Evolutionary conservation across 148 eudicot genomes (phyloP).

Genomic region (Drosera capensis): DNA sequence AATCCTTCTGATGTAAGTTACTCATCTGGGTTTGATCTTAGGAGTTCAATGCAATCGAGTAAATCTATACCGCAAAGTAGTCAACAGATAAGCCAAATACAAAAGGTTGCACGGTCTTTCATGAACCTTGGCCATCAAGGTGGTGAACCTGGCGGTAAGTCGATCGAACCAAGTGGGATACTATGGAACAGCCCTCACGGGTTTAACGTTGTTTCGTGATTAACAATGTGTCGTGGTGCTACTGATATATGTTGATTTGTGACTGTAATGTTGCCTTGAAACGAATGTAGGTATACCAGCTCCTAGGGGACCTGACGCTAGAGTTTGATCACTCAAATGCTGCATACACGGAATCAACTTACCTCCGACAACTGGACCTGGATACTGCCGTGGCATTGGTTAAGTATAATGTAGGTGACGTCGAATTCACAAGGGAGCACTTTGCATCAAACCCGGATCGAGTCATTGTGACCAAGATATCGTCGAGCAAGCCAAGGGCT

Average conservation of each 20-base stretch:
- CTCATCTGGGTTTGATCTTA: slow-evolving; percentile 1
- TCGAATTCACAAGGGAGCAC: slow-evolving; percentile 52
- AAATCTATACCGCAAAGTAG: background rate
- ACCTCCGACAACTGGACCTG: slow-evolving; percentile 61
- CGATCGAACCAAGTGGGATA: no score
- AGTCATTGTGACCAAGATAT: slow-evolving; percentile 55
- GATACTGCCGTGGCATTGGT: slow-evolving; percentile 72
- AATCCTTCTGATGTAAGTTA: slow-evolving; percentile 39
- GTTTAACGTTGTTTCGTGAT: background rate
- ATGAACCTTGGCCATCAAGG: no score
- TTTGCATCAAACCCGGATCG: slow-evolving; percentile 75
- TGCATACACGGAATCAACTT: slow-evolving; percentile 23
- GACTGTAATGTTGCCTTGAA: slow-evolving; percentile 3
- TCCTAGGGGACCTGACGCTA: slow-evolving; percentile 63
- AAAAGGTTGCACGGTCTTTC: background rate
- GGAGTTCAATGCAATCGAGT: no score
- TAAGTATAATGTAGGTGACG: slow-evolving; percentile 40
- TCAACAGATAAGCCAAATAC: background rate
- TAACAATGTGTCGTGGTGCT: no score
- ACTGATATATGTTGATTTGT: background rate
- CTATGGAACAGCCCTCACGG: no score
- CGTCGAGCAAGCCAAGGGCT: slow-evolving; percentile 44
- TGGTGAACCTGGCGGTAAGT: no score
- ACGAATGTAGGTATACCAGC: slow-evolving; percentile 61
- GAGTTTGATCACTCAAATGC: slow-evolving; percentile 50